Evolutionary conservation across 345 rosid genomes (phyloP), one percentile per base, ranked within the genome.

Genomic region (Clarkia xantiana): DNA sequence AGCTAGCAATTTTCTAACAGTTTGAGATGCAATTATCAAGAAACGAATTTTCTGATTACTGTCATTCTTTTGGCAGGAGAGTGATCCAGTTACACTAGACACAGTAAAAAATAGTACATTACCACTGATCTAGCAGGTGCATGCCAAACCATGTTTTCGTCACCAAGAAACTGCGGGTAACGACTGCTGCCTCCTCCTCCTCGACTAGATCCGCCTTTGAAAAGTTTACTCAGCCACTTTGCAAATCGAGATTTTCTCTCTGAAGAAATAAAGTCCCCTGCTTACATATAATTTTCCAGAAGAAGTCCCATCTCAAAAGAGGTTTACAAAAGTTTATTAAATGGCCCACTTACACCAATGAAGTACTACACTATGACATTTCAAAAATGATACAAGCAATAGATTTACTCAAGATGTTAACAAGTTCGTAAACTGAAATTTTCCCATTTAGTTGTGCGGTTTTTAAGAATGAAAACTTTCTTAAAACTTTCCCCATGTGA

Each of bases 211-310:
- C 82, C 74, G 47, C 66, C 63, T 63, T 79, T 91, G 47, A 91
- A 91, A 49, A 91, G 72, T 67, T 80, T 91, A 53, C 94, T 62
- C 47, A 91, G 72, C 98, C 98, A 91, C 75, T 81, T 86, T 86
- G 84, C 72, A 49, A 91, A 70, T 60, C 86, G 70, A 40, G 94
- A 84, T 71, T 79, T 83, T 63, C 74, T 79, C 73, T 83, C 85
- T 72, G 87, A 70, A 56, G 83, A 78, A 58, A 72, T 78, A 76
- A 62, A 69, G 62, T 79, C 88, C 69, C 91, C 95, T 90, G 77
- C 68, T 69, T 56, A 67, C 61, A 41, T 40, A 36, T 9, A 16
- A 38, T 39, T 4, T 2, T 16, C 11, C 18, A 14, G 18, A 42
- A 13, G 11, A 42, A 14, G 17, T n/a, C 7, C 29, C 18, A 42